phyloP scores from a whole-genome alignment of 75 land plant species.

The Cryptomeria japonica region DNA sequence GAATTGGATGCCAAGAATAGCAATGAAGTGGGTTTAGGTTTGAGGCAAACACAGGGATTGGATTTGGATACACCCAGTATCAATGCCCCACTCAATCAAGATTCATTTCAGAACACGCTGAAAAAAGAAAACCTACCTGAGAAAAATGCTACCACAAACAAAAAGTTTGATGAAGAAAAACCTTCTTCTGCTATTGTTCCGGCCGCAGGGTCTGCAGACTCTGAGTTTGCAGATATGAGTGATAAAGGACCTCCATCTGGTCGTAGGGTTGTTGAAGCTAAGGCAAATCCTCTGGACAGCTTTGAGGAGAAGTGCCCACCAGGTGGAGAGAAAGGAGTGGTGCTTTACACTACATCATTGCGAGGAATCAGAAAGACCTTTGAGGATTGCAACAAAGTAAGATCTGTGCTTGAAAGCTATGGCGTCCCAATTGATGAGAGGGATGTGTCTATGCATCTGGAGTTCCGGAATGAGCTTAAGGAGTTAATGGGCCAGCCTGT shows the following conservation, averaged over 20 bases:
- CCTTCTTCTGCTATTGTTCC: not conserved
- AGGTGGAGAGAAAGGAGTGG: conserved; percentile 61
- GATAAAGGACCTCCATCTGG: not conserved
- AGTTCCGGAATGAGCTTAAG: conserved; percentile 73
- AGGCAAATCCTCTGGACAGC: conserved; percentile 21
- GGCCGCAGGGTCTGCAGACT: not conserved
- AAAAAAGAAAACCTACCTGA: no score
- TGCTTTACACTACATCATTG: conserved; percentile 74
- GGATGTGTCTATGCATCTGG: conserved; percentile 83
- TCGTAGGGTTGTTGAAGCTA: not conserved
- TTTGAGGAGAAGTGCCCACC: conserved; percentile 64
- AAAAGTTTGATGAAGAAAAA: not conserved
- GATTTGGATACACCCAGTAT: no score
- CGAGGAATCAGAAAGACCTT: conserved; percentile 78
- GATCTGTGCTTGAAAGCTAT: conserved; percentile 39
- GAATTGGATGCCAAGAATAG: conserved; percentile 7
- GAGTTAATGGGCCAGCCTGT: conserved; percentile 34
- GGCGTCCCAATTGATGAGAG: conserved; percentile 65
- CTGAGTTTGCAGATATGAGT: not conserved
- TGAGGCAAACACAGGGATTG: not conserved
- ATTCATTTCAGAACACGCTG: no score
- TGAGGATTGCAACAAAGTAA: conserved; percentile 71
- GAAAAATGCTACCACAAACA: not conserved
- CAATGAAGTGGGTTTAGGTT: no score
- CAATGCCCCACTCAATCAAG: no score